Base-by-base conservation (phyloP, 805 yeast species). In the Candida bentonensis region DNA sequence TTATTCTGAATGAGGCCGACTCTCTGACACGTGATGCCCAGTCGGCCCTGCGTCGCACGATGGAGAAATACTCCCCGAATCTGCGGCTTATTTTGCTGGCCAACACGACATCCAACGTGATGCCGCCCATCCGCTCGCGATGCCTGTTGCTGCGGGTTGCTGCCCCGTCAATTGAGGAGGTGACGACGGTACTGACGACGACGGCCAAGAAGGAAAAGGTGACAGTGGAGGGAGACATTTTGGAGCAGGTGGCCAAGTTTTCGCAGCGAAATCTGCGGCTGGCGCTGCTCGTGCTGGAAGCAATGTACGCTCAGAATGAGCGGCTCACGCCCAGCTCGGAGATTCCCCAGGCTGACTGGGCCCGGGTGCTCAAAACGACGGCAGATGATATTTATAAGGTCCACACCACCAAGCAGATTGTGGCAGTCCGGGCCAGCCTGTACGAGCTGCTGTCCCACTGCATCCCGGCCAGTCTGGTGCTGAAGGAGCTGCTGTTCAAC, bases 1-100 rank as follows among this genome's bases (percentile, higher is more conserved):
- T 92, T 50, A 84, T 92, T 39, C 65, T 92, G 44, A 96, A 88
- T 65, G 96, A 88, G 62, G 96, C 96, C 0, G 96, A 88, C 61
- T 83, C 94, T 15, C 87, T 88, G 95, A 87, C 96, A 9, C 74
- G 84, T 30, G 95, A 87, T 61, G 96, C 96, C 0, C 96, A 88
- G 60, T 73, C 86, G 41, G 96, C 96, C 0, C 67, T 88, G 49
- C 76, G 96, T 63, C 74, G 96, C 62, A 87, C 95, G 1, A 83
- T 83, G 88, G 59, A 55, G 44, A 49, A 46, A 7, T 53, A 53
- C 47, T 84, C 96, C 1, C 72, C 81, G 21, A 88, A 86, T 57
- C 77, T 92, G 52, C 74, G 99, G 48, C 67, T 92, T 49, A 74
- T 92, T 27, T 66, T 92, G 66, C 71, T 92, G 20, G 84, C 95